These are phyloP conservation scores for Lentinula sp. DNA, from an alignment of 768 basidiomycete species.

Conservation along the genomic window DNA sequence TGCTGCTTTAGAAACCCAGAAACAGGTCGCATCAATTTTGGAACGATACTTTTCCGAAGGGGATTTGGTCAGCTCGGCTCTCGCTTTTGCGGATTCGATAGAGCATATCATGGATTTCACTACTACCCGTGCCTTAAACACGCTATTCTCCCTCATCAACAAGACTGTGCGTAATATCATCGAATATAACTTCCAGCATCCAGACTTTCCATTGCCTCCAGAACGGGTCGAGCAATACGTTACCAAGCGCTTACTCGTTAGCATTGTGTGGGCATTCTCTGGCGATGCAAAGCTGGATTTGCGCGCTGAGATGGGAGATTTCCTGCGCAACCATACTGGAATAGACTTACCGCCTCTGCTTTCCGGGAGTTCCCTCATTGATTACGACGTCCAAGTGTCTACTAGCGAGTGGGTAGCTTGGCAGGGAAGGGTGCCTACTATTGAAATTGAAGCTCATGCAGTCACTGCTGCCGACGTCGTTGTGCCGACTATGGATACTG, in stretches of 20 bases:
- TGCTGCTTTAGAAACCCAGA: conserved; percentile 67
- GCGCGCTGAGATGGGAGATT: conserved; percentile 86
- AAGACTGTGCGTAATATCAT: conserved; percentile 91
- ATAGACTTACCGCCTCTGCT: conserved; percentile 80
- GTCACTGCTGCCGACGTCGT: conserved; percentile 96
- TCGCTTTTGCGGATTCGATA: conserved; percentile 75
- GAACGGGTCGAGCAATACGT: conserved; percentile 92
- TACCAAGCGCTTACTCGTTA: conserved; percentile 82
- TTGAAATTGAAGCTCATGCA: conserved; percentile 95
- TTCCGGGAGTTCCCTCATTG: conserved; percentile 81
- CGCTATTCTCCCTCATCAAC: conserved; percentile 95
- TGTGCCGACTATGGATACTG: conserved; percentile 97
- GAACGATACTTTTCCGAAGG: conserved; percentile 79
- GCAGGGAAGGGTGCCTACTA: conserved; percentile 87
- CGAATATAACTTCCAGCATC: conserved; percentile 91
- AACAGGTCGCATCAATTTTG: conserved; percentile 65
- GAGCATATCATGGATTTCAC: conserved; percentile 99
- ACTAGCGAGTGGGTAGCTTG: conserved; percentile 88
- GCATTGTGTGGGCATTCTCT: conserved; percentile 96
- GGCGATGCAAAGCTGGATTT: conserved; percentile 92
- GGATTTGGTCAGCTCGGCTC: conserved; percentile 75
- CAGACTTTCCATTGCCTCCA: conserved; percentile 84
- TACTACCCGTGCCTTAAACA: conserved; percentile 82
- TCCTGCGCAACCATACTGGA: conserved; percentile 76
- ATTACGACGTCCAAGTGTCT: conserved; percentile 87